Conservation (phyloP, 2,329 filamentous ascomycete species). For the Epichloe glyceriae region DNA sequence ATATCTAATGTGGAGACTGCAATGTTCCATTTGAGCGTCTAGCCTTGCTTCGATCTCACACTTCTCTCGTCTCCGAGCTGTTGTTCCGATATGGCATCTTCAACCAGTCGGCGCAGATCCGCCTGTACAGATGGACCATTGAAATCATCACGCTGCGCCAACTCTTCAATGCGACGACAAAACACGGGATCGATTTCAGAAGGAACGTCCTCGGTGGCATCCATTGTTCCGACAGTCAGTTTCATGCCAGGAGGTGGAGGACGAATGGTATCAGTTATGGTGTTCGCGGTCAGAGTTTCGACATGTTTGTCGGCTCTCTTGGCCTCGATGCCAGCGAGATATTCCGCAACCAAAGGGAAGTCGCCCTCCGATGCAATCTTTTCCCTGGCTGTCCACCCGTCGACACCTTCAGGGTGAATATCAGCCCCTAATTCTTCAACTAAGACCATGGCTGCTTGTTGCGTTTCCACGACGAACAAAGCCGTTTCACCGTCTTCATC, state of each 20-base stretch:
- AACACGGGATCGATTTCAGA: conserved; percentile 70
- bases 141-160: conserved; percentile 75
- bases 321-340: conserved; percentile 36
- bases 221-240: conserved; percentile 66
- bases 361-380: conserved; percentile 70
- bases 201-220: conserved; percentile 44
- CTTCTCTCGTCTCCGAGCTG: conserved; percentile 50
- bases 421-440: conserved; percentile 74
- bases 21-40: conserved; percentile 26
- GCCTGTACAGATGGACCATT: conserved; percentile 67
- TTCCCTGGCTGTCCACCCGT: conserved; percentile 69
- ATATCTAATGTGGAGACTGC: conserved; percentile 49
- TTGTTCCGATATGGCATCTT: conserved; percentile 63
- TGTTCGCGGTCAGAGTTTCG: conserved; percentile 15
- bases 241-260: conserved; percentile 63
- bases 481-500: conserved; percentile 92
- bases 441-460: conserved; percentile 63
- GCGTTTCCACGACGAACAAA: conserved; percentile 80
- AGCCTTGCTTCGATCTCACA: conserved; percentile 49
- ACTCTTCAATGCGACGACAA: conserved; percentile 71
- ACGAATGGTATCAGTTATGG: conserved; percentile 33
- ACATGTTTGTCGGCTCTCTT: conserved; percentile 16
- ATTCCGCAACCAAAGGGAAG: conserved; percentile 61
- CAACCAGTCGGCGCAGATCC: conserved; percentile 64
- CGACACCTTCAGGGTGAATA: conserved; percentile 48